Conservation (phyloP, 345 rosid genomes). For the Noccaea caerulescens region DNA sequence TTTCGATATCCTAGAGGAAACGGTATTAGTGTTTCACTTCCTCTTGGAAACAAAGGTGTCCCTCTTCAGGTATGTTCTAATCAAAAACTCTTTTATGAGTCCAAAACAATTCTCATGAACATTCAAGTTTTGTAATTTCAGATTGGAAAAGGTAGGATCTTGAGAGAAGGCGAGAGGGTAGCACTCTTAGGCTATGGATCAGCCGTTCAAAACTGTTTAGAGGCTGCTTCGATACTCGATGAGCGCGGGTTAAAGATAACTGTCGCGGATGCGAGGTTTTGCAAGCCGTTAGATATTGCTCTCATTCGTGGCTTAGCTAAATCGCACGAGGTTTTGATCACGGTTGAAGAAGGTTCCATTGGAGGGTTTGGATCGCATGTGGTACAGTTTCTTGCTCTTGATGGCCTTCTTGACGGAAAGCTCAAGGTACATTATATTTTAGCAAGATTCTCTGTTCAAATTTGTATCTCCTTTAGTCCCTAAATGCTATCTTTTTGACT, state of each 20-base stretch:
- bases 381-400: slow-evolving; percentile 68
- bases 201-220: slow-evolving; percentile 68
- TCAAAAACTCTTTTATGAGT: neutral
- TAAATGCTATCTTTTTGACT: neutral
- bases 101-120: neutral
- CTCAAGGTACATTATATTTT: slow-evolving; percentile 50
- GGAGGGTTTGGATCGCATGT: slow-evolving; percentile 95
- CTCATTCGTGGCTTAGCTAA: slow-evolving; percentile 69
- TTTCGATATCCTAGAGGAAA: slow-evolving; percentile 95
- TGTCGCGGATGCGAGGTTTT: slow-evolving; percentile 89
- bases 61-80: slow-evolving; percentile 43
- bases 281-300: slow-evolving; percentile 78
- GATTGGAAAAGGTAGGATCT: slow-evolving; percentile 46
- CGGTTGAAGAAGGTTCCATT: slow-evolving; percentile 84
- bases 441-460: slow-evolving; percentile 4
- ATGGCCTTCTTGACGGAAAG: slow-evolving; percentile 75
- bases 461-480: neutral
- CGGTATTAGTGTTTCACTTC: slow-evolving; percentile 77
- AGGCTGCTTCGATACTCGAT: slow-evolving; percentile 59
- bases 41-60: slow-evolving; percentile 81
- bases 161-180: slow-evolving; percentile 66
- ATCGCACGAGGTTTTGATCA: slow-evolving; percentile 74
- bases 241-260: slow-evolving; percentile 54
- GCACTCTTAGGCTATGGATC: slow-evolving; percentile 85
- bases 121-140: slow-evolving; percentile 25